Percentiles rank a stretch among this genome's conserved stretches.
Evolutionary conservation across 2,329 filamentous ascomycete species (phyloP).

Genomic region (Alternaria novae-zelandiae): DNA sequence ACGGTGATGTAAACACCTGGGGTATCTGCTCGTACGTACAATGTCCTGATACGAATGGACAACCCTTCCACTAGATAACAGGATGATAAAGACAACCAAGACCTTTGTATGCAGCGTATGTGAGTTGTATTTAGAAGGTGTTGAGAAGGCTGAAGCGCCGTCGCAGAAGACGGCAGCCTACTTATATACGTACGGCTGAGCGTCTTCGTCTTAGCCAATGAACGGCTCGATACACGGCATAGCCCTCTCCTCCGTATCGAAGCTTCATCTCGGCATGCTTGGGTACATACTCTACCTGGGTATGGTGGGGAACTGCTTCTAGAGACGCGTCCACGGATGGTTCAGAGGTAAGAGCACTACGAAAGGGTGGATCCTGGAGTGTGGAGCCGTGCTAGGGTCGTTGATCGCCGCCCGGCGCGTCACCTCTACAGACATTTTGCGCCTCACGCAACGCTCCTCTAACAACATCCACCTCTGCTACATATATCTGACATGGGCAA

Average conservation of each 20-base stretch:
- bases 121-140: no score
- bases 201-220: no score
- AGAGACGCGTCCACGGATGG: not conserved
- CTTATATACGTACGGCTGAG: no score
- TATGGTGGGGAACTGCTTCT: no score
- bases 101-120: no score
- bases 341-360: not conserved
- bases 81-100: no score
- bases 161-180: no score
- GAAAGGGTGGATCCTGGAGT: not conserved
- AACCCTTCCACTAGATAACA: no score
- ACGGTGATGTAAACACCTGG: no score
- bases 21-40: not conserved
- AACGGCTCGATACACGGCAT: not conserved
- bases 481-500: constrained; percentile 41
- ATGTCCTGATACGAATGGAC: no score
- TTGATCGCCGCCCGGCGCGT: constrained; percentile 11
- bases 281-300: no score
- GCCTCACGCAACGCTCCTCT: not conserved
- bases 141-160: no score
- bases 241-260: not conserved
- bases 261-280: not conserved
- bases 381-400: constrained; percentile 3
- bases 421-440: constrained; percentile 7
- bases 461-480: not conserved